Evolutionary conservation across 768 basidiomycete species (phyloP).

Genomic region (Mycena amicta): DNA sequence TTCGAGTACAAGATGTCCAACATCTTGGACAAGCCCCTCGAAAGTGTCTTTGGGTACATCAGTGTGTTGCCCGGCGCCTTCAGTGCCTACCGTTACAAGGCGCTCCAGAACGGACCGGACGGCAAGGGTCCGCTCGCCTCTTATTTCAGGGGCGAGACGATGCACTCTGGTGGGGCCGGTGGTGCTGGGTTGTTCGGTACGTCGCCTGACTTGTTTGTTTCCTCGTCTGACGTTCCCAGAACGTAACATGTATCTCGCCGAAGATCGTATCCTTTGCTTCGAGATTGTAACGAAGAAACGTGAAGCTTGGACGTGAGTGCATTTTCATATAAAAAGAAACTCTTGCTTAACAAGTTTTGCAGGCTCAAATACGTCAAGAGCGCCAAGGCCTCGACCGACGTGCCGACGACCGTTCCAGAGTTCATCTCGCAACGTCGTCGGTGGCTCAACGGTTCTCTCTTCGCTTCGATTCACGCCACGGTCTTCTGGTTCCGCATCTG

Average conservation of each 20-base stretch:
- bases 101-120: slow-evolving; percentile 82
- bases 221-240: slow-evolving; percentile 35
- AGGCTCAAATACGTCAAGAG: slow-evolving; percentile 84
- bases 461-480: slow-evolving; percentile 91
- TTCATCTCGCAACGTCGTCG: slow-evolving; percentile 94
- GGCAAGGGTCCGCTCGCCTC: slow-evolving; percentile 89
- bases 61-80: slow-evolving; percentile 91
- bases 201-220: slow-evolving; percentile 22
- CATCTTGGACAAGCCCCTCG: slow-evolving; percentile 93
- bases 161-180: slow-evolving; percentile 66
- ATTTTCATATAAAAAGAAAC: slow-evolving; percentile 17
- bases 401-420: slow-evolving; percentile 87
- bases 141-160: slow-evolving; percentile 91
- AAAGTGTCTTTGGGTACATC: slow-evolving; percentile 89
- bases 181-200: slow-evolving; percentile 71
- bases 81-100: slow-evolving; percentile 88
- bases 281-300: slow-evolving; percentile 90
- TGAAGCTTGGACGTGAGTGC: slow-evolving; percentile 77
- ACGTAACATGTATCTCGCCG: slow-evolving; percentile 91
- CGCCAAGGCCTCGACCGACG: slow-evolving; percentile 95
- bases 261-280: slow-evolving; percentile 90
- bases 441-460: slow-evolving; percentile 88
- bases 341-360: not conserved
- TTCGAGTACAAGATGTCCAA: slow-evolving; percentile 99
- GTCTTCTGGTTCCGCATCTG: slow-evolving; percentile 88